A percentile compares a stretch with the other conserved stretches of the same genome.
Evolutionary conservation across 2,329 filamentous ascomycete genomes (phyloP).

Genomic region (Orbilia blumenaviensis): DNA sequence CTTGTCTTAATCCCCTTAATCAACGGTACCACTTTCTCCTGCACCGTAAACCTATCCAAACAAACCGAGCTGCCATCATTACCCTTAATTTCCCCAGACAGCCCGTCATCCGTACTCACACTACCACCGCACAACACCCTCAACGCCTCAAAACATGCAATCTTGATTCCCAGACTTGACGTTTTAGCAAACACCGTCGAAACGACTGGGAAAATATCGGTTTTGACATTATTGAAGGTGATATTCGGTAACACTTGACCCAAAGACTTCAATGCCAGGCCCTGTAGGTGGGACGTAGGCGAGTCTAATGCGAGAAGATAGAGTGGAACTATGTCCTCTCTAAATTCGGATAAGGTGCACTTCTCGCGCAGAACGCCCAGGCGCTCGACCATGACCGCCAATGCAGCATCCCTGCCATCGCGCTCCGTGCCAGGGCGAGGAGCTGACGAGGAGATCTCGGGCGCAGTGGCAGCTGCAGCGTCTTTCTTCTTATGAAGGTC

Average conservation of each 20-base stretch:
- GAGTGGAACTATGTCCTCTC: constrained; percentile 91
- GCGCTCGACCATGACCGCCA: constrained; percentile 91
- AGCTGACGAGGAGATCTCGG: constrained; percentile 43
- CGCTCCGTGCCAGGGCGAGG: constrained; percentile 47
- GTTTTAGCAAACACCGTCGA: constrained; percentile 91
- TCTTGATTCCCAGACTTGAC: constrained; percentile 92
- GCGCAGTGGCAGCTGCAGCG: background rate
- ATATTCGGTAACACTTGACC: constrained; percentile 84
- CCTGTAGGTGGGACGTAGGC: constrained; percentile 85
- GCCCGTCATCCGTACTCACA: constrained; percentile 62
- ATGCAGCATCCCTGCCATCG: constrained; percentile 81
- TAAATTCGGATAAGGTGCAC: constrained; percentile 89
- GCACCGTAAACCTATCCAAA: constrained; percentile 96
- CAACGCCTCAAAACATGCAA: constrained; percentile 89
- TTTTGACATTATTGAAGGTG: constrained; percentile 96
- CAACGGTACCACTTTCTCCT: constrained; percentile 93
- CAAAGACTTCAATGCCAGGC: constrained; percentile 81
- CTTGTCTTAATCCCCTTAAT: constrained; percentile 96
- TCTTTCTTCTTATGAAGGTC: constrained; percentile 54
- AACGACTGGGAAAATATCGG: constrained; percentile 93
- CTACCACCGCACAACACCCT: constrained; percentile 85
- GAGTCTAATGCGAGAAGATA: constrained; percentile 85
- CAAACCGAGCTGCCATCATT: constrained; percentile 77
- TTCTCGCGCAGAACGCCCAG: constrained; percentile 79
- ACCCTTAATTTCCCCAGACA: constrained; percentile 62